phyloP scores from a whole-genome alignment of 805 yeast species.

The Ogataea dorogensis region DNA sequence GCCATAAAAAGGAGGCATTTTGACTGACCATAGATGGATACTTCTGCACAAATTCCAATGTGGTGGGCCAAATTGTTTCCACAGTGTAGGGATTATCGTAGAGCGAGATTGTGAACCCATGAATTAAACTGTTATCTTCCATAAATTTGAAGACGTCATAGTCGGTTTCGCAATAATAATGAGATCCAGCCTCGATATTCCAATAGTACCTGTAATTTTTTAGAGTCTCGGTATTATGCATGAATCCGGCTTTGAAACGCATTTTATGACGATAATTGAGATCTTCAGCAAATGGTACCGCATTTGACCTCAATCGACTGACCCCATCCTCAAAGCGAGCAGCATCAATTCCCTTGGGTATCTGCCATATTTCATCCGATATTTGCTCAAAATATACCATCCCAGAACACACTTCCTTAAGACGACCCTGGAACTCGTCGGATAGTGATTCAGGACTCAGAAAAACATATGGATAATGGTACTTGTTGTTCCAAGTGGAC shows the following conservation, averaged over 20 bases:
- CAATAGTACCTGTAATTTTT: conserved; percentile 79
- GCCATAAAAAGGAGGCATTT: conserved; percentile 64
- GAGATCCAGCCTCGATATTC: conserved; percentile 87
- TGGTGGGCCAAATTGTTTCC: conserved; percentile 72
- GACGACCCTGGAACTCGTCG: conserved; percentile 47
- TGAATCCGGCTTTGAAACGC: conserved; percentile 80
- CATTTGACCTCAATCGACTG: conserved; percentile 32
- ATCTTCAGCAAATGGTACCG: conserved; percentile 71
- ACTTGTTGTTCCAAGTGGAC: conserved; percentile 57
- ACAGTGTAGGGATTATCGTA: conserved; percentile 65
- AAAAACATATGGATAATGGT: conserved; percentile 70
- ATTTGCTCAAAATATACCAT: conserved; percentile 28
- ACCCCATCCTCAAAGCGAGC: conserved; percentile 21
- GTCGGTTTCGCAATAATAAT: conserved; percentile 70
- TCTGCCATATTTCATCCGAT: conserved; percentile 50
- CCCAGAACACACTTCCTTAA: conserved; percentile 37
- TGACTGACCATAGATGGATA: conserved; percentile 57
- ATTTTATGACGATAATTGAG: conserved; percentile 85
- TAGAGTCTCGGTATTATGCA: conserved; percentile 68
- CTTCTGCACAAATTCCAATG: conserved; percentile 58
- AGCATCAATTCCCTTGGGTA: conserved; percentile 54
- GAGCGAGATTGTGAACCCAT: conserved; percentile 73
- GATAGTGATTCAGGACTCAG: conserved; percentile 68
- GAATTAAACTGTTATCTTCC: conserved; percentile 68
- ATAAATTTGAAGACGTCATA: conserved; percentile 81